Evolutionary conservation across 176 grass and related monocot genomes (phyloP), one percentile per base, ranked within the genome.

Genomic region (Puya raimondii): DNA sequence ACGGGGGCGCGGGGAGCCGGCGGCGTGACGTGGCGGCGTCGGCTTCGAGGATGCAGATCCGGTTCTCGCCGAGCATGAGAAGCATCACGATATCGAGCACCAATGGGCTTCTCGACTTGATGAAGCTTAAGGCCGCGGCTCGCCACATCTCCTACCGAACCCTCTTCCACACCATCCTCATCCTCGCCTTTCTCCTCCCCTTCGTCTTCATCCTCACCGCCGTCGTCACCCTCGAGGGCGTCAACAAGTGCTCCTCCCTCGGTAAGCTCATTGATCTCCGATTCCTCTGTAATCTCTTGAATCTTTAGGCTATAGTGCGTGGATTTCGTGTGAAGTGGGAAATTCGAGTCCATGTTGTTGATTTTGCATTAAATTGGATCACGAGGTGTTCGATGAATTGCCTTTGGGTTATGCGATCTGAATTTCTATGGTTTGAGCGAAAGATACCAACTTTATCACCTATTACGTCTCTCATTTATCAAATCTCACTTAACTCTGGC

Each of bases 121-220:
- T 91, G 79, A 97, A 91, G 86, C 71, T 97, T 58, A 89, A 89
- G 75, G 78, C 74, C 66, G 86, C 89, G 49, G 86, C 89, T 48
- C 89, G 93, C 25, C 93, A 90, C 83, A 75, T 92, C 71, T 92
- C 89, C 70, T 90, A 97, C 89, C 86, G 89, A 67, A 97, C 93
- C 73, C 86, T 97, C 76, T 92, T 92, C 81, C 90, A 92, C 77
- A 87, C 89, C 77, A 83, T 97, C 75, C 79, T 97, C 79, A 86
- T 86, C 81, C 93, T 97, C 15, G 93, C 93, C 2, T 88, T 88
- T 68, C 72, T 92, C 77, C 78, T 97, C 13, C 93, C 93, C 11
- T 97, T 97, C 77, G 88, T 92, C 26, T 97, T 97, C 77, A 92
- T 92, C 59, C 84, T 97, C 73, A 97, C 86, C 3, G 93, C 93